Evolutionary conservation across 1,284 basidiomycete species (phyloP), one percentile per base, ranked within the genome.

Genomic region (Phellinidium pouzarii): DNA sequence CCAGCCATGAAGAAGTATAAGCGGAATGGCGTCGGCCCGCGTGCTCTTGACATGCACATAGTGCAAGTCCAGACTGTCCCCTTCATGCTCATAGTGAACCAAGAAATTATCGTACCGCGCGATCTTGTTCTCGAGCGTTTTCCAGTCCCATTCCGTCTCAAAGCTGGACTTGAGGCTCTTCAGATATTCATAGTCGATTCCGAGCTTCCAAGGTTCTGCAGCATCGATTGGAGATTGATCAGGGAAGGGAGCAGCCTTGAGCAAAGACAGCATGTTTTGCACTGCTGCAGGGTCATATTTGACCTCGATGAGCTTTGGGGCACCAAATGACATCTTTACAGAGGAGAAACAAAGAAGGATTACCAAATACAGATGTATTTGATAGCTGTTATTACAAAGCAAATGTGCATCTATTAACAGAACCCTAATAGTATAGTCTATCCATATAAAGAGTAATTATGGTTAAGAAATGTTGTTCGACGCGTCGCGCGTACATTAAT

Each of bases 1-100:
- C 62, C 62, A 63, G 12, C 60, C 62, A 48, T 63, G 62, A 9
- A 61, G 44, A n/a, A 63, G 44, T 8, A 62, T 51, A 8, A 63
- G 31, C 23, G 62, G 62, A 26, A 62, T 58, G 2, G 62, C 62
- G 41, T 60, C 54, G n/a, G 48, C 48, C 42, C 56, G 52, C 3
- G 50, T 22, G 31, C 59, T 60, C 25, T 55, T 58, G 36, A 55
- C 56, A 52, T 63, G 57, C 1, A 63, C 47, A 44, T 59, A 61
- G 54, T 62, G 60, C 29, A 62, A 36, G 44, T 55, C 50, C 25
- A 60, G 23, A 5, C 43, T 26, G 27, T 60, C 48, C 7, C 36
- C 42, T 19, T 40, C 57, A 17, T 57, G 48, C 20, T 59, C 56
- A 42, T 58, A 56, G 20, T 55, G 53, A 19, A 58, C 56, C 34